Base-by-base conservation (phyloP, 1,139 yeast genomes). In the Scheffersomyces insectosa region DNA sequence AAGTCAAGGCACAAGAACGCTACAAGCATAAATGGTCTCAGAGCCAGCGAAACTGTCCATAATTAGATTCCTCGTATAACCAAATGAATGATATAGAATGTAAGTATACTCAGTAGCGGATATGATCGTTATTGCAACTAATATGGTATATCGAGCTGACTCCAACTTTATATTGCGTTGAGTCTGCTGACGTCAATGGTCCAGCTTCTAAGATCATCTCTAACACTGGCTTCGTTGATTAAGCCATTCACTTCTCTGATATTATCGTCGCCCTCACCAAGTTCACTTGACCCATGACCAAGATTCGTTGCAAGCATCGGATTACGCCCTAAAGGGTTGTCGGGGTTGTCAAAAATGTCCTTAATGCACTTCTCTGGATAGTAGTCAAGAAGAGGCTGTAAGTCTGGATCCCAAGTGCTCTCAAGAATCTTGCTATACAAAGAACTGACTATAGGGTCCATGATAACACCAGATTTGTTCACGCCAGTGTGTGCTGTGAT, bases 351-450 rank as follows among this genome's bases (percentile, higher is more conserved):
- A 48, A 89, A 78, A 2, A 91, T 85, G 59, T 88, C 95, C 35
- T 83, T 81, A 9, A 90, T 75, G 50, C 93, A 81, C 43, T 82
- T 85, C 39, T 79, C 78, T 0, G 97, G 95, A 9, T 85, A 73
- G 47, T 77, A 80, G 49, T 86, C 93, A 40, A 88, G 81, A 12
- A 74, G 54, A 2, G 60, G 54, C 41, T 66, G 66, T 28, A 89
- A 84, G 44, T 85, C 79, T 1, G 84, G 81, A 54, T 86, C 90
- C 96, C 96, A 89, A 0, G 88, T 78, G 33, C 86, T 74, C 45
- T 85, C 83, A 55, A 85, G 77, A 1, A 89, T 79, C 51, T 79
- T 79, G 46, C 81, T 78, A 53, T 85, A 79, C 12, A 86, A 63
- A 40, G 69, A 70, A 42, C 72, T 70, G 8, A 83, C 72, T 1